phyloP scores from a whole-genome alignment of 306 rosid genomes.

The Prunus mira region DNA sequence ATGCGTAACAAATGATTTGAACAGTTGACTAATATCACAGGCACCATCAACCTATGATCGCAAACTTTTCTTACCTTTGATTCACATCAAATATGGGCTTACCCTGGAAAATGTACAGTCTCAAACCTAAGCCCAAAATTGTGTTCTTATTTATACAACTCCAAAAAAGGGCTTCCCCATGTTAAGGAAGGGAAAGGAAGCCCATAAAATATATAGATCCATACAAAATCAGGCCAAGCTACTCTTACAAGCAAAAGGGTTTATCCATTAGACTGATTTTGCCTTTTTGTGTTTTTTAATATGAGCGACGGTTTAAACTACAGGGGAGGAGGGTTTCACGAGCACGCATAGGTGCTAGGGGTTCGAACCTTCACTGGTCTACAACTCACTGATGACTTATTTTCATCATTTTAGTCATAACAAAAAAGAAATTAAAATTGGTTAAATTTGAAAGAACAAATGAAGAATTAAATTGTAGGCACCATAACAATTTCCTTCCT shows the following conservation, averaged over 20 bases:
- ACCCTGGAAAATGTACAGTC: background rate
- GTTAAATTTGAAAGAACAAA: too few relatives aligned
- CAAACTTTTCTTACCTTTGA: background rate
- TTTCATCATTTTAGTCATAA: too few relatives aligned
- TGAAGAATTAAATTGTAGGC: too few relatives aligned
- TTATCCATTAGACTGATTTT: background rate
- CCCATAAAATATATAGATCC: too few relatives aligned
- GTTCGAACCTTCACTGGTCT: too few relatives aligned
- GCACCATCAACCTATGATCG: background rate
- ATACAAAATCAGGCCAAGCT: background rate
- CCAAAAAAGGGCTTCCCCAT: too few relatives aligned
- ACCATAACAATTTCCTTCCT: background rate
- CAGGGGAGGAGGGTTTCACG: too few relatives aligned
- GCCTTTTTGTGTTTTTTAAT: background rate
- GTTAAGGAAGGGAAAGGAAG: too few relatives aligned
- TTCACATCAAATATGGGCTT: background rate
- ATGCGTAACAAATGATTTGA: background rate
- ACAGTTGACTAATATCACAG: background rate
- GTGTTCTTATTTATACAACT: background rate
- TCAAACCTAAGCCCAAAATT: background rate
- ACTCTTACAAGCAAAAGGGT: background rate
- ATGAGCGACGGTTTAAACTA: too few relatives aligned
- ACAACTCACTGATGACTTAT: too few relatives aligned
- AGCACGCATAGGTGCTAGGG: too few relatives aligned
- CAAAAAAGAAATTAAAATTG: too few relatives aligned